Base-by-base conservation (phyloP, 768 basidiomycete genomes). In the Clitopilus hobsonii region DNA sequence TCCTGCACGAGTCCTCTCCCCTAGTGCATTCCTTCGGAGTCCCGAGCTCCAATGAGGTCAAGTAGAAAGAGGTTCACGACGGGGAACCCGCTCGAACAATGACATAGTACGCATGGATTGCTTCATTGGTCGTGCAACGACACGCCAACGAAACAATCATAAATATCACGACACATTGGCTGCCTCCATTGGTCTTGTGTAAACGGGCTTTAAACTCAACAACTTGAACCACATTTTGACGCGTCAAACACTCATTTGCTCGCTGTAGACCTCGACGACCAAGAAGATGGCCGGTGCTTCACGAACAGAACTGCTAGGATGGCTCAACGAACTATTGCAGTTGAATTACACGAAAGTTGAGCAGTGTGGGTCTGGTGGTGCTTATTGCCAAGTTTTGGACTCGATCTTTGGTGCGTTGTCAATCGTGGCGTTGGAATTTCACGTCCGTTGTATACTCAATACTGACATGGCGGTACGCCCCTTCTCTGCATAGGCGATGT, bases 341-440 rank as follows among this genome's bases (percentile, higher is more conserved):
- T 76, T 92, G 63, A 89, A 87, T 75, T 93, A 94, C 74, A 91
- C 89, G 11, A 98, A 96, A 71, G 74, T 97, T 59, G 92, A 94
- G 72, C 91, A 94, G 69, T 93, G 90, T 66, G 93, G 93, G 14
- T 83, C 86, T 0, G 96, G 96, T 49, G 94, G 84, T 2, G 94
- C 91, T 26, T 98, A 98, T 71, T 94, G 93, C 66, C 97, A 98
- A 71, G 78, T 98, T 66, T 72, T 98, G 58, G 97, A 98, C 77
- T 94, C 92, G 45, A 85, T 98, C 74, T 98, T 89, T 68, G 86
- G 94, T 92, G 58, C 63, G 86, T 71, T 36, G 32, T 38, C 51
- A 54, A 63, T 67, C 65, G 62, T 60, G 45, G 57, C 54, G 38
- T 56, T 53, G 20, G 22, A 1, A 16, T 18, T n/a, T 6, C 24